Percentiles rank a stretch among this genome's conserved stretches.
These are phyloP conservation scores for Stephania japonica DNA, from an alignment of 164 flowering plant species.

Conservation along the genomic window DNA sequence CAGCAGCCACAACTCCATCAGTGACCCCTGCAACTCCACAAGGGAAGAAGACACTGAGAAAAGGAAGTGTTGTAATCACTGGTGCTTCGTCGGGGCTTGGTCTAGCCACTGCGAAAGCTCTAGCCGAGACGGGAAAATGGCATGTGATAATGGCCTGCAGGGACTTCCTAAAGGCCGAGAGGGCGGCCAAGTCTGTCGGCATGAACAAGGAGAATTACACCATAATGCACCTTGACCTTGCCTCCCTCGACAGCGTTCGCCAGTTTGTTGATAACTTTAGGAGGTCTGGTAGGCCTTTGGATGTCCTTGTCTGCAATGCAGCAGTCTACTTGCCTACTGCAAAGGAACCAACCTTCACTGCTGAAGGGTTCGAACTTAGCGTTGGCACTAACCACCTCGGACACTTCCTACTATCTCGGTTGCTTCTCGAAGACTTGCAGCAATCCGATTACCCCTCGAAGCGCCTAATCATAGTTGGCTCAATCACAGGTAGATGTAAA, in stretches of 20 bases:
- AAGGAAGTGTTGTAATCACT: constrained; percentile 73
- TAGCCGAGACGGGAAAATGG: constrained; percentile 90
- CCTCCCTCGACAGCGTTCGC: constrained; percentile 94
- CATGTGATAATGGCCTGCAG: constrained; percentile 94
- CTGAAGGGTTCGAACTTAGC: constrained; percentile 93
- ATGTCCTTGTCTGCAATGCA: constrained; percentile 93
- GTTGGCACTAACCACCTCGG: constrained; percentile 96
- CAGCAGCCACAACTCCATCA: constrained; percentile 51
- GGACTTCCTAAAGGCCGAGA: constrained; percentile 90
- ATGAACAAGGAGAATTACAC: constrained; percentile 73
- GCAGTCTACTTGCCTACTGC: constrained; percentile 95
- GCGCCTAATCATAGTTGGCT: constrained; percentile 90
- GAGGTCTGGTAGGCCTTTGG: constrained; percentile 66
- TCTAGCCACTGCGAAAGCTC: constrained; percentile 83
- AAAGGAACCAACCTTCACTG: constrained; percentile 82
- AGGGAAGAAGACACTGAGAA: constrained; percentile 80
- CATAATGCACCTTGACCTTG: constrained; percentile 91
- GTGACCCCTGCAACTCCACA: constrained; percentile 37
- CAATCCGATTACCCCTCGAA: constrained; percentile 84
- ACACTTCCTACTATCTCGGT: constrained; percentile 77
- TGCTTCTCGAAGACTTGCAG: constrained; percentile 73
- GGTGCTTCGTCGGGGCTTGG: constrained; percentile 98
- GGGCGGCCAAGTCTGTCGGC: constrained; percentile 85
- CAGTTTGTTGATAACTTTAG: constrained; percentile 82
- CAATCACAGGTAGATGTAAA: constrained; percentile 68